Evolutionary conservation across 2,329 filamentous ascomycete species (phyloP).

Genomic region (Aspergillus ochraceus): DNA sequence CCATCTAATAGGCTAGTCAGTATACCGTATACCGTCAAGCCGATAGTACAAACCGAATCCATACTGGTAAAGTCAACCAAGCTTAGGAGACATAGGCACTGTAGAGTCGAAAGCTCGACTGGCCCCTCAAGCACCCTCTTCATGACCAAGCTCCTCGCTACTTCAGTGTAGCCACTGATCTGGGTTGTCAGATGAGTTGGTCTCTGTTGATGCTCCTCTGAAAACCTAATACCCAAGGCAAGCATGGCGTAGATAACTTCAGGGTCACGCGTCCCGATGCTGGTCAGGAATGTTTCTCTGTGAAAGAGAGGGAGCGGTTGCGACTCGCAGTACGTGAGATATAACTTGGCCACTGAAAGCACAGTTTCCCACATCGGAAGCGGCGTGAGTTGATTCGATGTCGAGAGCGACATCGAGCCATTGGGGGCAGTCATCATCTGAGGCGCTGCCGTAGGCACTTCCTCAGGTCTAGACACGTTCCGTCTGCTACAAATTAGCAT

Average conservation of each 20-base stretch:
- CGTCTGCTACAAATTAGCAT: conserved; percentile 7
- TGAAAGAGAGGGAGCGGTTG: conserved; percentile 53
- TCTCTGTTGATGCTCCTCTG: conserved; percentile 25
- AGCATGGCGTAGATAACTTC: conserved; percentile 40
- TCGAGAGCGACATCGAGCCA: conserved; percentile 8
- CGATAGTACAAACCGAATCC: conserved; percentile 3
- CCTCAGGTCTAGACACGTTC: conserved; percentile 16
- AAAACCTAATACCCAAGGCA: conserved; percentile 47
- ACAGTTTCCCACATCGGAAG: conserved; percentile 43
- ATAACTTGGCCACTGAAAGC: conserved; percentile 41
- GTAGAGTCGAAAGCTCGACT: conserved; percentile 45
- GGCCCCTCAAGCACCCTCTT: conserved; percentile 39
- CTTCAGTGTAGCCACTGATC: conserved; percentile 40
- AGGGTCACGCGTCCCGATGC: conserved; percentile 39
- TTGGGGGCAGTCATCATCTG: conserved; percentile 8
- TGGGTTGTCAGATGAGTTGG: conserved; percentile 23
- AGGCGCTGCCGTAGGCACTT: conserved; percentile 5
- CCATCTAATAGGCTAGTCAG: conserved; percentile 35
- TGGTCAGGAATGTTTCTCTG: conserved; percentile 41
- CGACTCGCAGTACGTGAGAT: conserved; percentile 51
- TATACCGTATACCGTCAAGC: background rate
- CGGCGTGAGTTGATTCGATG: conserved; percentile 22
- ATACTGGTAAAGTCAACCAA: conserved; percentile 45
- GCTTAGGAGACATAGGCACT: conserved; percentile 43
- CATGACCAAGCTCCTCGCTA: conserved; percentile 40